Evolutionary conservation across 2,329 filamentous ascomycete genomes (phyloP), one percentile per base, ranked within the genome.

Genomic region (Phaeophleospora eucalypticola): DNA sequence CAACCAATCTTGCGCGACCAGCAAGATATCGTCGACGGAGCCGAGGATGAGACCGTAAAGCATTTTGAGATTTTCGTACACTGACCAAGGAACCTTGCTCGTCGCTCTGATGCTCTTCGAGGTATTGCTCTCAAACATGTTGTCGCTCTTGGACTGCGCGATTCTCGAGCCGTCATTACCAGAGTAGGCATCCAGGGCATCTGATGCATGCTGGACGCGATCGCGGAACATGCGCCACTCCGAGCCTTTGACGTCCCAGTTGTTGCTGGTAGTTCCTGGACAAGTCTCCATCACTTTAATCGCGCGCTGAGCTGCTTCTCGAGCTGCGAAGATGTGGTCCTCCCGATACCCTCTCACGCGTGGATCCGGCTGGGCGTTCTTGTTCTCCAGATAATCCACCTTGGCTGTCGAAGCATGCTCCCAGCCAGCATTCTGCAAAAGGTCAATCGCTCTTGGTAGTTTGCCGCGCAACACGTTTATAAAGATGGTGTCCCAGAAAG

Each of bases 401-500:
- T 76, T 60, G 1, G 80, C 80, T 14, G 76, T 84, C 43, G 80
- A 80, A 19, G 89, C 86, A 51, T 86, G 73, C 53, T 83, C 83
- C 78, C 93, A 95, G 24, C 87, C 87, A 9, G 88, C 89, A 43
- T 81, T 79, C 47, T 76, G 79, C 39, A 97, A 74, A 20, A 95
- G 68, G 38, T 77, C 71, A n/a, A 84, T 75, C 1, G 84, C 83
- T 35, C 81, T 80, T 12, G 66, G 58, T 36, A 95, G 78, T 48
- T 85, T 83, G 35, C 90, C 91, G 38, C 89, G 85, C 19, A 95
- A 73, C 17, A 90, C 74, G 12, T 82, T 75, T 45, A 81, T 80
- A 58, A 84, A 86, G n/a, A 95, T 73, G 1, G 82, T 82, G 62
- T 90, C 87, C 91, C 91, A 97, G 68, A 89, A 97, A 29, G 86